Conservation (phyloP, 495 filamentous ascomycete species). For the Entonaema liquescens region DNA sequence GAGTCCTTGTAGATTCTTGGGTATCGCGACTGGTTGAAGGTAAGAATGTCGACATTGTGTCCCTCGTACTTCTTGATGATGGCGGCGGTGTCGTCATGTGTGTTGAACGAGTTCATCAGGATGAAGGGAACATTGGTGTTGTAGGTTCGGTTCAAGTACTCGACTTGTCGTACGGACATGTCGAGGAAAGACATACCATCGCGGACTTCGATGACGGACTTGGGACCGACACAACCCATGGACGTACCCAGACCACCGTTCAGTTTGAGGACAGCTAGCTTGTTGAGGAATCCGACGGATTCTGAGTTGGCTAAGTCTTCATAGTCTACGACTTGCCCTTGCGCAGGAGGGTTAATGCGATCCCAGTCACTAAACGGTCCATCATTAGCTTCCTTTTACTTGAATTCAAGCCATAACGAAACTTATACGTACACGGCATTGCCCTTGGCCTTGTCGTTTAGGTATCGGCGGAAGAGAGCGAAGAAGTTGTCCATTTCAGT, state of each 20-base stretch:
- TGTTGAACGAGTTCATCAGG: constrained; percentile 99
- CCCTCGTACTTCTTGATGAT: constrained; percentile 99
- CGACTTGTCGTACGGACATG: constrained; percentile 97
- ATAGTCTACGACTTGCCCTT: constrained; percentile 93
- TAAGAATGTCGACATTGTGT: constrained; percentile 98
- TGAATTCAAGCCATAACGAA: background rate
- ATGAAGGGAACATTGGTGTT: constrained; percentile 97
- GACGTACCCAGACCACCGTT: constrained; percentile 99
- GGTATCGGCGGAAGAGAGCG: constrained; percentile 94
- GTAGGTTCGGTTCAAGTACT: constrained; percentile 98
- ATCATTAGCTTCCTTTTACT: constrained; percentile 39
- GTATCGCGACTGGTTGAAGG: constrained; percentile 99
- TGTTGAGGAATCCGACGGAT: constrained; percentile 92
- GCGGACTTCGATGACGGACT: constrained; percentile 99
- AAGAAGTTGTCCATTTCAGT: constrained; percentile 99
- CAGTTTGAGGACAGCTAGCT: constrained; percentile 98
- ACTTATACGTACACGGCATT: constrained; percentile 71
- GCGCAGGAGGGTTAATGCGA: constrained; percentile 89
- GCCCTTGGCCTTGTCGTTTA: constrained; percentile 99
- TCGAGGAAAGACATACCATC: constrained; percentile 99
- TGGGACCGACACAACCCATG: constrained; percentile 99
- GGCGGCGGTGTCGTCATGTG: constrained; percentile 94
- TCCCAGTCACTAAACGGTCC: constrained; percentile 77
- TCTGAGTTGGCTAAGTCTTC: constrained; percentile 82
- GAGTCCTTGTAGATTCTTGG: constrained; percentile 98